These are phyloP conservation scores for Aschersonia sp. DNA, from an alignment of 2,329 filamentous ascomycete species.

Conservation along the genomic window DNA sequence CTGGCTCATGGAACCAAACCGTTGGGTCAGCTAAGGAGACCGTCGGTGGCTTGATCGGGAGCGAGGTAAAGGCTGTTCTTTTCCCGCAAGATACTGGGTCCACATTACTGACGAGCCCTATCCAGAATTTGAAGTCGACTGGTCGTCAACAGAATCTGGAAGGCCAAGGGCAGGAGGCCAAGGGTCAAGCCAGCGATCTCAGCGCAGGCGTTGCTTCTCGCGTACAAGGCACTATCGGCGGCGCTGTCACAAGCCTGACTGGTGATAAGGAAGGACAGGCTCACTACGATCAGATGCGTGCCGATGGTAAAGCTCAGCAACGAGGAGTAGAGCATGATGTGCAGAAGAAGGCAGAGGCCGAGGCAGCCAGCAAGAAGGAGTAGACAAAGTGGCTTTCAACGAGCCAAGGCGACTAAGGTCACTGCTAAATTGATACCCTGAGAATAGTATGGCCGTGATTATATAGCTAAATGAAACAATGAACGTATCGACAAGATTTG, in stretches of 20 bases:
- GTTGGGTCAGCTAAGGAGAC: constrained; percentile 75
- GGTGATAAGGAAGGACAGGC: constrained; percentile 53
- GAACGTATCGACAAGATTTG: too few relatives aligned
- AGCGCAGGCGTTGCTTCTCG: constrained; percentile 50
- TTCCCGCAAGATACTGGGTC: neutral
- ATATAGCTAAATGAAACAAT: too few relatives aligned
- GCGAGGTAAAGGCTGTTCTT: constrained; percentile 34
- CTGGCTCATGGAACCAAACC: constrained; percentile 77
- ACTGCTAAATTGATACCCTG: constrained; percentile 5
- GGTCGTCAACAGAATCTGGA: constrained; percentile 67
- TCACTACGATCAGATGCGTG: constrained; percentile 55
- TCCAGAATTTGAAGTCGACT: constrained; percentile 49
- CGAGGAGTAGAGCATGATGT: constrained; percentile 72
- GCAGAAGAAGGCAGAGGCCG: constrained; percentile 51
- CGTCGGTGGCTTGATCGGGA: constrained; percentile 60
- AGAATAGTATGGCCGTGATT: neutral
- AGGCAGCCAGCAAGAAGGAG: constrained; percentile 2
- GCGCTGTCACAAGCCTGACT: constrained; percentile 54
- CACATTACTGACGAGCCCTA: constrained; percentile 2
- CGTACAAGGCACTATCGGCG: constrained; percentile 56
- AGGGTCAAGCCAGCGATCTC: constrained; percentile 66
- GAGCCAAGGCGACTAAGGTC: neutral
- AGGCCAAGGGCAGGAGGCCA: constrained; percentile 69
- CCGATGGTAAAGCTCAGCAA: constrained; percentile 71
- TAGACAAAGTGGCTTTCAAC: neutral